These are phyloP conservation scores for Trichosporon faecale DNA, from an alignment of 1,284 basidiomycete genomes.

Conservation along the genomic window DNA sequence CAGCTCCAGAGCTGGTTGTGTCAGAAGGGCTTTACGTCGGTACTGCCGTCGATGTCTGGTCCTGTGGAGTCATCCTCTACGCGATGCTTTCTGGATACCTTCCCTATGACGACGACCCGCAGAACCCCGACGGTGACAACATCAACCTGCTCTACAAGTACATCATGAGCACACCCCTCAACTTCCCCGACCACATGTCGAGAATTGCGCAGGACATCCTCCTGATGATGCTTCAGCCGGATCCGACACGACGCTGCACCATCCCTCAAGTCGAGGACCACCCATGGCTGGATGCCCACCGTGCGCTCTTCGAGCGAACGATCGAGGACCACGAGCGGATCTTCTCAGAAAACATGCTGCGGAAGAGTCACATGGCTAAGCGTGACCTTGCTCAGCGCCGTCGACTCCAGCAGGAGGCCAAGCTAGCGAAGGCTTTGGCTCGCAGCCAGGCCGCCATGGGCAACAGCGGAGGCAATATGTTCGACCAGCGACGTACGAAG, in stretches of 20 bases:
- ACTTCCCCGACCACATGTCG: conserved; percentile 91
- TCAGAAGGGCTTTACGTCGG: conserved; percentile 96
- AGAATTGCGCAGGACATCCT: conserved; percentile 69
- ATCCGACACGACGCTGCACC: conserved; percentile 70
- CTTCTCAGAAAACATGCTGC: conserved; percentile 78
- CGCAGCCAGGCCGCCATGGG: conserved; percentile 33
- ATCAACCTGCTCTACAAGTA: conserved; percentile 99
- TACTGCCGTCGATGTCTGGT: conserved; percentile 99
- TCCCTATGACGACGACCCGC: conserved; percentile 99
- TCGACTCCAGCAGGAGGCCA: conserved; percentile 42
- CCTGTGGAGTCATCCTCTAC: conserved; percentile 97
- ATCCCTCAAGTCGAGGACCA: conserved; percentile 75
- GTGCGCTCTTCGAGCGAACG: conserved; percentile 63
- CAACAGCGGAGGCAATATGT: conserved; percentile 30
- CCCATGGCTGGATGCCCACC: conserved; percentile 72
- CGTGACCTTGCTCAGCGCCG: conserved; percentile 53
- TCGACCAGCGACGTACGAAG: conserved; percentile 34
- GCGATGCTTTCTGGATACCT: conserved; percentile 99
- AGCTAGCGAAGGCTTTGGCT: conserved; percentile 33
- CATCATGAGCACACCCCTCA: conserved; percentile 92
- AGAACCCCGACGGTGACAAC: conserved; percentile 98
- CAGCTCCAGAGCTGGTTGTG: conserved; percentile 98
- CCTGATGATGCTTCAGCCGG: conserved; percentile 80
- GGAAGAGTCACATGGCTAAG: conserved; percentile 76
- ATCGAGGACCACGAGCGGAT: conserved; percentile 75